These are phyloP conservation scores for Metarhizium rileyi DNA, from an alignment of 2,329 filamentous ascomycete genomes.

Conservation along the genomic window DNA sequence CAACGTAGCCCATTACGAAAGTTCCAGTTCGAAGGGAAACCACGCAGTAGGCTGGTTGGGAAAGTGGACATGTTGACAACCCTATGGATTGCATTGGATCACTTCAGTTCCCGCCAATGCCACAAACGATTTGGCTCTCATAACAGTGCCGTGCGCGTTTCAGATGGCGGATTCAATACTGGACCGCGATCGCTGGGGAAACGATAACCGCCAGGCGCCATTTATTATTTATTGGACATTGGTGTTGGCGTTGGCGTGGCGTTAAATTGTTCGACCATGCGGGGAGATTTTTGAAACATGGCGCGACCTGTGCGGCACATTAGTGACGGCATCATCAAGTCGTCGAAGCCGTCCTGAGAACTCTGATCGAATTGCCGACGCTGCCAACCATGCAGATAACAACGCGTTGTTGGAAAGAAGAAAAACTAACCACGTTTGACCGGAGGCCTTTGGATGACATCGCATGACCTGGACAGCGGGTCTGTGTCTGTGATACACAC, in stretches of 20 bases:
- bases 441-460: neutral
- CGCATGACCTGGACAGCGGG: no score
- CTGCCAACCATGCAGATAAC: neutral
- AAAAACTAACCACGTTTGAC: neutral
- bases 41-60: neutral
- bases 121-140: neutral
- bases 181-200: neutral
- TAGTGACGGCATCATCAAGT: neutral
- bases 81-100: neutral
- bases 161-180: neutral
- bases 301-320: slow-evolving; percentile 2
- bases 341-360: neutral
- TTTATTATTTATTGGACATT: no score
- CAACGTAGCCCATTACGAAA: neutral
- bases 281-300: slow-evolving; percentile 1
- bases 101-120: neutral
- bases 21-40: neutral
- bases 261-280: no score
- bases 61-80: neutral
- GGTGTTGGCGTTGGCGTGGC: no score
- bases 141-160: neutral
- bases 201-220: neutral
- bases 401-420: neutral
- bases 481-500: neutral
- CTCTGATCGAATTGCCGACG: neutral